Percentiles rank a stretch among this genome's conserved stretches.
Evolutionary conservation across 2,329 filamentous ascomycete species (phyloP).

Genomic region (Metarhizium anisopliae): DNA sequence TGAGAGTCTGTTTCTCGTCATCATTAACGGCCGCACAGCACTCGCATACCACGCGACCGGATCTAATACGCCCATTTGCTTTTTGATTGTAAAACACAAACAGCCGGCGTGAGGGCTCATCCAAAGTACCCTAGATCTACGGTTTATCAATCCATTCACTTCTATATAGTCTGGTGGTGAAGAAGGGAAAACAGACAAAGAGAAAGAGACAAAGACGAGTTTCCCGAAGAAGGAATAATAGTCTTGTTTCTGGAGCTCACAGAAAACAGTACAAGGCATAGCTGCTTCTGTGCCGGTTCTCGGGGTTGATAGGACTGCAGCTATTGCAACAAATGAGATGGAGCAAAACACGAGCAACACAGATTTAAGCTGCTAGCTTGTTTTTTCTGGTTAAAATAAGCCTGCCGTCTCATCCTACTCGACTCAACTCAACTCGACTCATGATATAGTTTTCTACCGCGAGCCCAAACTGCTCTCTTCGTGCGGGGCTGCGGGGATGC

Average conservation of each 20-base stretch:
- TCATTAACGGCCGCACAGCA: neutral
- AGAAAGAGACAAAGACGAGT: neutral
- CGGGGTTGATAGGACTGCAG: neutral
- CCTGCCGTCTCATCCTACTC: neutral
- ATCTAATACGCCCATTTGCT: neutral
- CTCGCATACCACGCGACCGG: neutral
- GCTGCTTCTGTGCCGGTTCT: neutral
- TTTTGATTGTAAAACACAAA: neutral
- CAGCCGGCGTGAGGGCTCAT: neutral
- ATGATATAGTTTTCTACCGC: neutral
- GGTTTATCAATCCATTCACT: neutral
- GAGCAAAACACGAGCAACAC: neutral
- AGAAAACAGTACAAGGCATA: neutral
- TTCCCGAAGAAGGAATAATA: neutral
- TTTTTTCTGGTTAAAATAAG: neutral
- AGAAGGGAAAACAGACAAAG: neutral
- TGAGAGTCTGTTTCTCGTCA: neutral
- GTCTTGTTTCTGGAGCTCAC: neutral
- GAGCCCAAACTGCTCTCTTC: neutral
- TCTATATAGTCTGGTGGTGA: neutral
- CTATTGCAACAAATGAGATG: neutral
- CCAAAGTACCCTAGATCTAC: constrained; percentile 1
- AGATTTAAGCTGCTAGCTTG: neutral
- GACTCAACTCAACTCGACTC: neutral
- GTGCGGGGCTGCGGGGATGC: neutral